Evolutionary conservation across 306 rosid genomes (phyloP), one percentile per base, ranked within the genome.

Genomic region (Pterocarpus santalinus): DNA sequence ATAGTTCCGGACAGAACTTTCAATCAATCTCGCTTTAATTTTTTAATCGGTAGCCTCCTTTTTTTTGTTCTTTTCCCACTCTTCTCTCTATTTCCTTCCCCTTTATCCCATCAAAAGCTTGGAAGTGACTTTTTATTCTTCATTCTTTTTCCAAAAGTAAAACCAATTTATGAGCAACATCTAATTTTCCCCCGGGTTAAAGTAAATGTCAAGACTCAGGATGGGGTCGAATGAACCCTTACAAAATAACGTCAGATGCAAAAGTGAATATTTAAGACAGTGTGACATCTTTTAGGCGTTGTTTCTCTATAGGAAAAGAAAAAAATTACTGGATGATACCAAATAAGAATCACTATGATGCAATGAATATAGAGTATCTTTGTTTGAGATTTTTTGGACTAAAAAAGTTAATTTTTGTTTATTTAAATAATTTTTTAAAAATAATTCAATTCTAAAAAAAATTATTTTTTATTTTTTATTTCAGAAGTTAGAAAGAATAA

Each of bases 91-190:
- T 44, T 57, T 33, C 30, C 2, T 44, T 63, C 14, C 13, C 14
- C 41, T 14, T 46, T 43, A 2, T 51, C 69, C 75, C 4, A 36
- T 71, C 44, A 73, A 80, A 80, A 51, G 75, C 61, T 35, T 64
- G 82, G 69, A 78, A 69, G 71, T 63, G 79, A 74, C 72, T 3
- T 76, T 71, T 80, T 76, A 64, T 80, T 71, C 69, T 58, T 71
- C 34, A 67, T 62, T 61, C 38, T 71, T 76, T 75, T 82, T 73
- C 67, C 38, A 35, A 76, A 80, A 80, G 76, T 83, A 61, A 62
- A 76, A 76, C 81, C 71, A 66, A 41, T 66, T 83, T 80, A 41
- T 75, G 76, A 80, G 87, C 81, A 53, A 80, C 75, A 67, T 53
- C 69, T 72, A 73, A 64, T 12, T 83, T 83, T 80, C 55, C 76